These are phyloP conservation scores for Sclerotinia trifoliorum DNA, from an alignment of 2,329 filamentous ascomycete genomes.

Conservation along the genomic window DNA sequence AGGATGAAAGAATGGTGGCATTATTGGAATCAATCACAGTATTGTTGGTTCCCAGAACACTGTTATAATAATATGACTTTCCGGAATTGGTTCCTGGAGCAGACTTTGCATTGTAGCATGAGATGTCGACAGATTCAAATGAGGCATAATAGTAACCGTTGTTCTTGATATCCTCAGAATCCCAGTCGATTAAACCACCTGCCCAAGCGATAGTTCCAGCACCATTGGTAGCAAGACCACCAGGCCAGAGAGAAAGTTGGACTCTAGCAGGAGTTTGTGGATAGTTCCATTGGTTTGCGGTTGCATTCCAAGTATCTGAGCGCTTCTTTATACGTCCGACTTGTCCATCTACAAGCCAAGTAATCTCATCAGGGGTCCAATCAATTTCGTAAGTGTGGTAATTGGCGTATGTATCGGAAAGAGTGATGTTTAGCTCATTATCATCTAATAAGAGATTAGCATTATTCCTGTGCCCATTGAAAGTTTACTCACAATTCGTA, in stretches of 20 bases:
- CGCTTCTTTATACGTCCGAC: conserved; percentile 72
- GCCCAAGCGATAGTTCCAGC: conserved; percentile 89
- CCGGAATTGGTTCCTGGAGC: conserved; percentile 66
- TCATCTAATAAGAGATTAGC: conserved; percentile 55
- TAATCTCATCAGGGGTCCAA: conserved; percentile 84
- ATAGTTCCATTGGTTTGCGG: conserved; percentile 76
- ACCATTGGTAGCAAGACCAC: conserved; percentile 74
- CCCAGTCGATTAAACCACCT: conserved; percentile 87
- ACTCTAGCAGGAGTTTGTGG: conserved; percentile 90
- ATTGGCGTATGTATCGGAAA: conserved; percentile 69
- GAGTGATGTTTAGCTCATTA: conserved; percentile 69
- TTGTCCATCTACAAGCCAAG: conserved; percentile 83
- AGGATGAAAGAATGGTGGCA: conserved; percentile 71
- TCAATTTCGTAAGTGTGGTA: conserved; percentile 90
- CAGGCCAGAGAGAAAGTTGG: conserved; percentile 95
- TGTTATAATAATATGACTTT: conserved; percentile 74
- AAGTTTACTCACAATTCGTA: conserved; percentile 68
- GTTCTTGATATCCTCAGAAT: conserved; percentile 72
- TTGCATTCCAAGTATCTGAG: conserved; percentile 81
- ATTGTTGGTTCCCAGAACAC: conserved; percentile 65
- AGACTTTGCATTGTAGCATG: conserved; percentile 71
- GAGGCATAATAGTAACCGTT: conserved; percentile 87
- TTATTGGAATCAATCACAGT: conserved; percentile 75
- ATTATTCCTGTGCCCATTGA: conserved; percentile 9
- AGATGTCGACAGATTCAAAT: conserved; percentile 72